Evolutionary conservation across 345 rosid genomes (phyloP).

Genomic region (Brassica cretica): DNA sequence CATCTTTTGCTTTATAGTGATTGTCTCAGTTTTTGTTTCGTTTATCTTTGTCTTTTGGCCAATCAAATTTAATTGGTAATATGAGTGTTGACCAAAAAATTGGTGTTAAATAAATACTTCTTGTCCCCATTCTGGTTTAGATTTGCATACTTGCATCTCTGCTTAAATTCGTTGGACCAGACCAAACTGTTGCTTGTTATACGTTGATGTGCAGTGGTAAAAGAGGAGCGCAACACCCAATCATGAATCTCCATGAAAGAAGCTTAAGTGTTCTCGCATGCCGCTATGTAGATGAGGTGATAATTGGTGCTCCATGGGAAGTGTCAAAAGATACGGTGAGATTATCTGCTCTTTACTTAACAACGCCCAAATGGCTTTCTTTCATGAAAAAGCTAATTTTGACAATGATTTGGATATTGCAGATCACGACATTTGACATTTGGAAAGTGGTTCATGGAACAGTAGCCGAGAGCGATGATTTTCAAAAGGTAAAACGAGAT

Average conservation of each 20-base stretch:
- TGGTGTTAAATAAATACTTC: background rate
- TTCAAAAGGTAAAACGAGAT: constrained; percentile 28
- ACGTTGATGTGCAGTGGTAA: constrained; percentile 55
- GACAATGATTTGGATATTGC: constrained; percentile 29
- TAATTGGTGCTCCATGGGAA: constrained; percentile 98
- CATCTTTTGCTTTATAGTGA: background rate
- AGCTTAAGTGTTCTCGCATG: constrained; percentile 87
- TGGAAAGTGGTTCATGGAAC: constrained; percentile 87
- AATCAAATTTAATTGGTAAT: background rate
- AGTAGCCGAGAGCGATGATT: constrained; percentile 64
- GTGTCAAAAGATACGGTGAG: constrained; percentile 84
- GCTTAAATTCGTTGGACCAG: background rate
- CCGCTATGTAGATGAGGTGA: constrained; percentile 95
- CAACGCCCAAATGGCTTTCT: background rate
- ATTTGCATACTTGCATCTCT: constrained; percentile 16
- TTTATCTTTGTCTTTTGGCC: background rate
- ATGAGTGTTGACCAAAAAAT: background rate
- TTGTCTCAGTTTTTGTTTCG: constrained; percentile 3
- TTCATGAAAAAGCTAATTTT: background rate
- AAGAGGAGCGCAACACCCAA: constrained; percentile 69
- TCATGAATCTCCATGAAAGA: constrained; percentile 94
- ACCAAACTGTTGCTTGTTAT: background rate
- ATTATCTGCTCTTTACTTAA: constrained; percentile 11
- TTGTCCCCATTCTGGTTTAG: background rate
- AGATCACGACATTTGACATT: constrained; percentile 84